phyloP scores from a whole-genome alignment of 257 asterid genomes.

The Buddleja alternifolia region DNA sequence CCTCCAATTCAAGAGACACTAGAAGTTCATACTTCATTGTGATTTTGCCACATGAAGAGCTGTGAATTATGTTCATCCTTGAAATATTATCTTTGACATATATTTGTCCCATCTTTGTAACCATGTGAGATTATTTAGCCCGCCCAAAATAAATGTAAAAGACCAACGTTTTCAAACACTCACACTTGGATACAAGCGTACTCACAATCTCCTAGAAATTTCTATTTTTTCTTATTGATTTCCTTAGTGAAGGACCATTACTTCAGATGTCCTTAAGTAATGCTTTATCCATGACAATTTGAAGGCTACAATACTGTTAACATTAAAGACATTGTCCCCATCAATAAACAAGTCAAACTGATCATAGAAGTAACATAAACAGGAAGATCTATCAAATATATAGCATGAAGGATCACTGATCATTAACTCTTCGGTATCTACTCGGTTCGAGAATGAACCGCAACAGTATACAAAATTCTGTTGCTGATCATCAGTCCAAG shows the following conservation, averaged over 20 bases:
- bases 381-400: not conserved
- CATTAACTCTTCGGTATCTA: not conserved
- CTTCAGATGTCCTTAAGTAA: constrained; percentile 11
- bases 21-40: too few relatives aligned
- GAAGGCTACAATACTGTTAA: not conserved
- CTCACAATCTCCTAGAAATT: not conserved
- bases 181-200: not conserved
- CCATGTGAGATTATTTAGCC: not conserved
- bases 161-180: not conserved
- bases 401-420: not conserved
- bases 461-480: not conserved
- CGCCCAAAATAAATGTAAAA: not conserved
- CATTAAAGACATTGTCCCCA: not conserved
- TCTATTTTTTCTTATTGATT: not conserved
- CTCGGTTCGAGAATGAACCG: not conserved
- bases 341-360: constrained; percentile 8
- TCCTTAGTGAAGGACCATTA: not conserved
- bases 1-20: too few relatives aligned
- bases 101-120: not conserved
- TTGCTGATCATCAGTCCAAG: not conserved
- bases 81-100: not conserved
- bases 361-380: not conserved
- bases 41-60: too few relatives aligned
- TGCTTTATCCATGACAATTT: not conserved
- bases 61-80: too few relatives aligned